Conservation (phyloP, 805 yeast species). For the Nakazawaea wyomingensis region DNA sequence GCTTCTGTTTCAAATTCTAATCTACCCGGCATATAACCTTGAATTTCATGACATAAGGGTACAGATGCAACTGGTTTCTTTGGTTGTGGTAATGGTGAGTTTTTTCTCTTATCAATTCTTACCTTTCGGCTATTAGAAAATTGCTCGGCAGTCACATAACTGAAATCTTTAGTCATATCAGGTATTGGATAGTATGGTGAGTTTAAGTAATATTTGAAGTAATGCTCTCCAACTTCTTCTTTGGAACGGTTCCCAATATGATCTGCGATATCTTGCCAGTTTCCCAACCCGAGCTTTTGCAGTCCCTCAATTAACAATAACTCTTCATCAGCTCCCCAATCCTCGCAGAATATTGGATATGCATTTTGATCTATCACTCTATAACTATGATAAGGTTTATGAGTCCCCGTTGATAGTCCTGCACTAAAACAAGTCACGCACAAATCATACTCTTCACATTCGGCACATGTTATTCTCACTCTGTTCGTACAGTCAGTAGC, state of each 20-base stretch:
- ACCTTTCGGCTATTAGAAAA: constrained; percentile 63
- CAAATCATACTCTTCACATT: constrained; percentile 89
- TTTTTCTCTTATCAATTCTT: constrained; percentile 69
- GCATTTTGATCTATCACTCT: constrained; percentile 90
- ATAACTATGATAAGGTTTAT: constrained; percentile 93
- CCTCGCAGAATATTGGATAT: constrained; percentile 82
- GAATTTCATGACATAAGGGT: constrained; percentile 95
- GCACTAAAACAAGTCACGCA: constrained; percentile 96
- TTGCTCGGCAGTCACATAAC: constrained; percentile 55
- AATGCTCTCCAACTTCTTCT: constrained; percentile 88
- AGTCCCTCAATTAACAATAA: constrained; percentile 83
- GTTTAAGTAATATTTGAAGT: constrained; percentile 63
- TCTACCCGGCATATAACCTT: constrained; percentile 98
- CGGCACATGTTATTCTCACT: constrained; percentile 87
- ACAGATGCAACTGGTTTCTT: constrained; percentile 87
- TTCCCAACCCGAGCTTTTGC: constrained; percentile 87
- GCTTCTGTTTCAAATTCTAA: constrained; percentile 94
- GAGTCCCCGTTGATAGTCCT: constrained; percentile 76
- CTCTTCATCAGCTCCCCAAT: constrained; percentile 99
- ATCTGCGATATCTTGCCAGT: constrained; percentile 98
- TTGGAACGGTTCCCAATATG: constrained; percentile 89
- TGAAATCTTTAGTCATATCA: constrained; percentile 68
- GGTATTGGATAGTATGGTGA: constrained; percentile 83
- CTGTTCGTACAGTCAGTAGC: constrained; percentile 93
- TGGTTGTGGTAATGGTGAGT: constrained; percentile 77